Base-by-base conservation (phyloP, 1,139 yeast species). In the Suhomyces maxii region DNA sequence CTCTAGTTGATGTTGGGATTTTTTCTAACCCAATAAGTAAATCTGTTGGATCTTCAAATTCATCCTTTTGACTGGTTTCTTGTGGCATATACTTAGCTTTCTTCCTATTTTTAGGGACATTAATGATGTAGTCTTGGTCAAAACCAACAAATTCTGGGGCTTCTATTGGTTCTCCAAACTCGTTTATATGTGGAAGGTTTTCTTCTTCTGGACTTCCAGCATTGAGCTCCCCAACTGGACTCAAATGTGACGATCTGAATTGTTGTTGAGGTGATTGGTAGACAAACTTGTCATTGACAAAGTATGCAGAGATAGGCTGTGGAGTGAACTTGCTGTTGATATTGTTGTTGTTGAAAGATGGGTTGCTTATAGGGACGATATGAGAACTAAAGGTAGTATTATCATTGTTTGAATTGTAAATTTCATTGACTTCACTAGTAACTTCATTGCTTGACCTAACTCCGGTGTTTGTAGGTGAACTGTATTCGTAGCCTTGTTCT, bases 21-120 rank as follows among this genome's bases (percentile, higher is more conserved):
- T 54, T 55, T 45, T 69, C 72, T 40, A 72, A 61, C 10, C 73
- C 76, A 7, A 52, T 25, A n/a, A 45, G 43, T 6, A 13, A 34
- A n/a, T 34, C 41, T 3, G 18, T 11, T 4, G 46, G 44, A 18
- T 42, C 41, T 9, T 41, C 47, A 7, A 26, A 14, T 13, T 31
- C 34, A 26, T 13, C 12, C n/a, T 30, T 9, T 26, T 35, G 12
- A 13, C 10, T 37, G 11, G 26, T 45, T 37, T 7, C 13, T 33
- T 7, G 12, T 33, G 23, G 36, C 36, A 11, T 14, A 25, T 47
- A 47, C 28, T 43, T 38, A 8, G 46, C 39, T 34, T 35, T 46
- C 42, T 45, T 45, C 13, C 49, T 46, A n/a, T 40, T 34, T 32
- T 43, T 41, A 28, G 41, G 36, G 3, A 35, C 44, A n/a, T 40